These are phyloP conservation scores for Hypocrella siamensis DNA, from an alignment of 2,329 filamentous ascomycete species.

Conservation along the genomic window DNA sequence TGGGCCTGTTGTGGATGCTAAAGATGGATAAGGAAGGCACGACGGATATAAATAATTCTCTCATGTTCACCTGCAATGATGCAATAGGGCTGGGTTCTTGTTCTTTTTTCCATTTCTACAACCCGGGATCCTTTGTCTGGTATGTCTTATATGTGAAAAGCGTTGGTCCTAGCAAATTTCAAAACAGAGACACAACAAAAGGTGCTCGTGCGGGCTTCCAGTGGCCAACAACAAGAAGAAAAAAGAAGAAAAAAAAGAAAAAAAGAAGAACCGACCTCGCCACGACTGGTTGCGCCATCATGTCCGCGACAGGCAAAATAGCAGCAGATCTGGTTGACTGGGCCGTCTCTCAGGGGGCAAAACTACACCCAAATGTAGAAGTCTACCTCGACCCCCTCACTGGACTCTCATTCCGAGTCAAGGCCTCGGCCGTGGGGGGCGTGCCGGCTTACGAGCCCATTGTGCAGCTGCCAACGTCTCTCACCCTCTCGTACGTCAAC, in stretches of 20 bases:
- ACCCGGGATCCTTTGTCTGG: too few species aligned
- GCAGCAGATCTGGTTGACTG: conserved; percentile 26
- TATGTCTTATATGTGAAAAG: too few species aligned
- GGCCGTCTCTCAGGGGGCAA: conserved; percentile 28
- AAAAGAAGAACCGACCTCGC: not conserved
- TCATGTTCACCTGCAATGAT: too few species aligned
- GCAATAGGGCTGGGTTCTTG: too few species aligned
- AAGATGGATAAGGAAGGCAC: too few species aligned
- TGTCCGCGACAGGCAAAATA: conserved; percentile 1
- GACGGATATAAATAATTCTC: too few species aligned
- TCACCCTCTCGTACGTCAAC: conserved; percentile 44
- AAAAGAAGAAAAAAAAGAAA: not conserved
- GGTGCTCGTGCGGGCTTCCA: not conserved
- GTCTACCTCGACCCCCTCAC: conserved; percentile 34
- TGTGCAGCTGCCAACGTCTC: conserved; percentile 34
- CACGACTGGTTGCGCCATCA: conserved; percentile 8
- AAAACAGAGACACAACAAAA: not conserved
- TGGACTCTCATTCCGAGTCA: conserved; percentile 39
- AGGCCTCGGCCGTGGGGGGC: conserved; percentile 10
- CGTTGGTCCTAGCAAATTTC: too few species aligned
- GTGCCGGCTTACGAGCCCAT: conserved; percentile 25
- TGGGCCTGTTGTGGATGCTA: too few species aligned
- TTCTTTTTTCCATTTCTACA: too few species aligned
- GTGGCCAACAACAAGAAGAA: not conserved
- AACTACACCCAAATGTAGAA: conserved; percentile 34